phyloP scores from a whole-genome alignment of 176 grass and related monocot genomes.

The Carex scoparia region DNA sequence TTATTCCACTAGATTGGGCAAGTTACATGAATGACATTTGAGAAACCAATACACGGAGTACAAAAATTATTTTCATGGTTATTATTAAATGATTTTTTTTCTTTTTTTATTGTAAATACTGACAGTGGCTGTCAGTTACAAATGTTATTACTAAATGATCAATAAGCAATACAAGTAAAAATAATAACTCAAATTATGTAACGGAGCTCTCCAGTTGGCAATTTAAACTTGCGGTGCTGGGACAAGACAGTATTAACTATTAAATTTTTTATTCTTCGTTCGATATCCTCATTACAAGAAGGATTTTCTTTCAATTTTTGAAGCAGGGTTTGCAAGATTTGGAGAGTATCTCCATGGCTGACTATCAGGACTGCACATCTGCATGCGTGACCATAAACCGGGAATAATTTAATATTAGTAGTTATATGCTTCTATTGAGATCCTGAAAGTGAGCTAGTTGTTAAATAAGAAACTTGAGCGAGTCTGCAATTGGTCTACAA shows the following conservation, averaged over 20 bases:
- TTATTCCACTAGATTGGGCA: background rate
- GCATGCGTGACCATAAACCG: background rate
- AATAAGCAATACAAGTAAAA: background rate
- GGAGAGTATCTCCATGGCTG: slow-evolving; percentile 81
- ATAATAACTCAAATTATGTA: slow-evolving; percentile 31
- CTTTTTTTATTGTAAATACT: too few species aligned
- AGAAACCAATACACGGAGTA: background rate
- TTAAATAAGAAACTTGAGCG: background rate
- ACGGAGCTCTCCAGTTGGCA: slow-evolving; percentile 61
- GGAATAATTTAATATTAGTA: too few species aligned
- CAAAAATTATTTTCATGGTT: background rate
- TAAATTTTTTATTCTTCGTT: slow-evolving; percentile 26
- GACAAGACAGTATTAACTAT: slow-evolving; percentile 35
- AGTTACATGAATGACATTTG: background rate
- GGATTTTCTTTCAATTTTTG: slow-evolving; percentile 35
- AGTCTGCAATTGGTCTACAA: background rate
- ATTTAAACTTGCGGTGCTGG: slow-evolving; percentile 54
- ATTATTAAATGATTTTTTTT: background rate
- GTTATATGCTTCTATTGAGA: too few species aligned
- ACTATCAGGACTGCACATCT: slow-evolving; percentile 62
- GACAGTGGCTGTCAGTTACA: too few species aligned
- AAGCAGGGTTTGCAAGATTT: slow-evolving; percentile 80
- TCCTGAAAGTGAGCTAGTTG: too few species aligned
- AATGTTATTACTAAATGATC: background rate
- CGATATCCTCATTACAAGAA: slow-evolving; percentile 27